phyloP scores from a whole-genome alignment of 208 protist species.

The Novymonas esmeraldas region DNA sequence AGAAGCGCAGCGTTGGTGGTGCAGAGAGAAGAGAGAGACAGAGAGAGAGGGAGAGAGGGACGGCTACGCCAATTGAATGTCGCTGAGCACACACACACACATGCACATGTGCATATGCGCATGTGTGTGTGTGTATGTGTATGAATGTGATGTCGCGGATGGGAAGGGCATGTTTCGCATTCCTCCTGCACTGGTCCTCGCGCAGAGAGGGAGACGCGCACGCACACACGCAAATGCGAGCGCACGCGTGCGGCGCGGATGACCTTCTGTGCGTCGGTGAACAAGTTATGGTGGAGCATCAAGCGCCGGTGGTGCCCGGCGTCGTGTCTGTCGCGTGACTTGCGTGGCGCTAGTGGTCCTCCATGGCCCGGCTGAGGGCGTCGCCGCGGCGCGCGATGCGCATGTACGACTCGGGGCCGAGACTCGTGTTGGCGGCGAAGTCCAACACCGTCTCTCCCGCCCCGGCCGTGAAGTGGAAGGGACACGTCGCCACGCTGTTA shows the following conservation, averaged over 20 bases:
- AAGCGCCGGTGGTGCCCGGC: too few species aligned
- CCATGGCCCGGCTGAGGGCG: conserved; percentile 1
- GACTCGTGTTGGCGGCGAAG: conserved; percentile 43
- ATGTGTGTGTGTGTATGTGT: neutral
- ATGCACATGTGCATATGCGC: neutral
- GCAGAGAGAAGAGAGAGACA: neutral
- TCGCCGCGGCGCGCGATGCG: conserved; percentile 31
- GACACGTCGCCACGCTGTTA: conserved; percentile 54
- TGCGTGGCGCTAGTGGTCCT: conserved; percentile 4
- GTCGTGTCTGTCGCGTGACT: too few species aligned
- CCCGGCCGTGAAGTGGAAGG: conserved; percentile 63
- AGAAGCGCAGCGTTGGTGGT: too few species aligned
- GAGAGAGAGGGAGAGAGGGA: neutral
- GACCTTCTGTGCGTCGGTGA: too few species aligned
- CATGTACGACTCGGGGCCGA: conserved; percentile 60
- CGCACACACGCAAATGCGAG: too few species aligned
- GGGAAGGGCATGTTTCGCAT: neutral
- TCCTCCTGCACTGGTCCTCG: neutral
- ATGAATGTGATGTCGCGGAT: neutral
- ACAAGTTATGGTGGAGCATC: too few species aligned
- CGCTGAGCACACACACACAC: conserved; percentile 6
- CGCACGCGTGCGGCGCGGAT: too few species aligned
- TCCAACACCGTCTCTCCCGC: conserved; percentile 49
- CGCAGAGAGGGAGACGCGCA: too few species aligned
- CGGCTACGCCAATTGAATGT: neutral